Percentiles rank a stretch among this genome's conserved stretches.
phyloP scores from a whole-genome alignment of 768 basidiomycete species.

The Amyloporia xantha region DNA sequence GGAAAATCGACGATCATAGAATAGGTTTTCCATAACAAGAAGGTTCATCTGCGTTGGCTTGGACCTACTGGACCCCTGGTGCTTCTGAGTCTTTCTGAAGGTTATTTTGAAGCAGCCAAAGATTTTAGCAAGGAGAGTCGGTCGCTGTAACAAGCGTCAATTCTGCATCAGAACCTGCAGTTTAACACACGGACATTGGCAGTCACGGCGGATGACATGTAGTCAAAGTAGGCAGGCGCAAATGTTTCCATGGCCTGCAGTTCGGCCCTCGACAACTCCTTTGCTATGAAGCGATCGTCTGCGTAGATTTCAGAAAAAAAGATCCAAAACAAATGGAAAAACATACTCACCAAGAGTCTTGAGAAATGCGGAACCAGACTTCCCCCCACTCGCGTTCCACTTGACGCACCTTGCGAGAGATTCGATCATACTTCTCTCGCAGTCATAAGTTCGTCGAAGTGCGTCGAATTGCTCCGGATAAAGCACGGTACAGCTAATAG shows the following conservation, averaged over 20 bases:
- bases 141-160: slow-evolving; percentile 51
- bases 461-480: slow-evolving; percentile 98
- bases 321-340: neutral
- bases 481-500: slow-evolving; percentile 89
- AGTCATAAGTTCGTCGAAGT: slow-evolving; percentile 85
- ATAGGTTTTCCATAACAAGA: slow-evolving; percentile 96
- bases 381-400: slow-evolving; percentile 94
- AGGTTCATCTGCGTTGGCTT: slow-evolving; percentile 92
- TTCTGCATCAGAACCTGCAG: neutral
- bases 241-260: slow-evolving; percentile 95
- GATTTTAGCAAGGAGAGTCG: slow-evolving; percentile 91
- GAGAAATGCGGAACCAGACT: slow-evolving; percentile 93
- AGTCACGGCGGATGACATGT: slow-evolving; percentile 91
- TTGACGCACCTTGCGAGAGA: slow-evolving; percentile 91
- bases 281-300: slow-evolving; percentile 99
- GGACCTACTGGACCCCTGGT: slow-evolving; percentile 54
- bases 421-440: slow-evolving; percentile 91
- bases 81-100: slow-evolving; percentile 75
- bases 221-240: slow-evolving; percentile 96
- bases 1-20: slow-evolving; percentile 86
- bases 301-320: neutral
- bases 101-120: slow-evolving; percentile 96
- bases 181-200: slow-evolving; percentile 47
- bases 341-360: slow-evolving; percentile 73
- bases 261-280: slow-evolving; percentile 87